Percentiles rank a stretch among this genome's conserved stretches.
These are phyloP conservation scores for Russula griseocarnosa DNA, from an alignment of 768 basidiomycete genomes.

Conservation along the genomic window DNA sequence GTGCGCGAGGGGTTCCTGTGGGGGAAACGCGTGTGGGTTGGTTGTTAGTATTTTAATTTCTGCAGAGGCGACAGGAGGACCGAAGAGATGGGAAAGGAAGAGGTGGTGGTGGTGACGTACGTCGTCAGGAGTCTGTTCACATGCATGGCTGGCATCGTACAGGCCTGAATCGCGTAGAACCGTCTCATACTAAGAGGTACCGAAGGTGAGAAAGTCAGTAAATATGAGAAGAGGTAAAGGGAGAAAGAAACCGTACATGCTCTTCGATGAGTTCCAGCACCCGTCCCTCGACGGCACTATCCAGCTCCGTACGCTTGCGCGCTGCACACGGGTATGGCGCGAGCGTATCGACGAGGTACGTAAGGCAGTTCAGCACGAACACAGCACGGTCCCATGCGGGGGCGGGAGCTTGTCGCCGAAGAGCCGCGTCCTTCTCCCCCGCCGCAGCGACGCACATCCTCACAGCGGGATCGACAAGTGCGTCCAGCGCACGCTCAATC, in stretches of 20 bases:
- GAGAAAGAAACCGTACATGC: slow-evolving; percentile 56
- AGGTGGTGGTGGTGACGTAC: slow-evolving; percentile 34
- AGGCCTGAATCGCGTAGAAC: slow-evolving; percentile 56
- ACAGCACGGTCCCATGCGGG: slow-evolving; percentile 73
- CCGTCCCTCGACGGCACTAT: slow-evolving; percentile 55
- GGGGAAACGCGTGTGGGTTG: not conserved
- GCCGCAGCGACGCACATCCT: slow-evolving; percentile 66
- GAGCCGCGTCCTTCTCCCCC: slow-evolving; percentile 67
- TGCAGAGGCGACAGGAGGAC: not conserved
- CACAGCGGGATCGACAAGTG: slow-evolving; percentile 80
- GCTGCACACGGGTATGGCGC: slow-evolving; percentile 65
- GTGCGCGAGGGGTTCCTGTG: slow-evolving; percentile 70
- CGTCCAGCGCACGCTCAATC: slow-evolving; percentile 73
- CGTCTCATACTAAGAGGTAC: slow-evolving; percentile 41
- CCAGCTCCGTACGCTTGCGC: slow-evolving; percentile 55
- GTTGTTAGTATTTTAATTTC: not conserved
- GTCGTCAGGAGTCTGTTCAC: slow-evolving; percentile 38
- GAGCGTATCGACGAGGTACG: slow-evolving; percentile 72
- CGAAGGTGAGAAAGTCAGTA: slow-evolving; percentile 10
- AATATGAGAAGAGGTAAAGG: not conserved
- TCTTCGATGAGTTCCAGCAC: slow-evolving; percentile 67
- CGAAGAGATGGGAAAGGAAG: not conserved
- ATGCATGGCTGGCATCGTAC: slow-evolving; percentile 43
- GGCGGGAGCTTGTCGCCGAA: slow-evolving; percentile 37
- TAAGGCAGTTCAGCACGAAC: slow-evolving; percentile 82